Evolutionary conservation across 2,329 filamentous ascomycete species (phyloP), one percentile per base, ranked within the genome.

Genomic region (Dryadomyces quercivorus): DNA sequence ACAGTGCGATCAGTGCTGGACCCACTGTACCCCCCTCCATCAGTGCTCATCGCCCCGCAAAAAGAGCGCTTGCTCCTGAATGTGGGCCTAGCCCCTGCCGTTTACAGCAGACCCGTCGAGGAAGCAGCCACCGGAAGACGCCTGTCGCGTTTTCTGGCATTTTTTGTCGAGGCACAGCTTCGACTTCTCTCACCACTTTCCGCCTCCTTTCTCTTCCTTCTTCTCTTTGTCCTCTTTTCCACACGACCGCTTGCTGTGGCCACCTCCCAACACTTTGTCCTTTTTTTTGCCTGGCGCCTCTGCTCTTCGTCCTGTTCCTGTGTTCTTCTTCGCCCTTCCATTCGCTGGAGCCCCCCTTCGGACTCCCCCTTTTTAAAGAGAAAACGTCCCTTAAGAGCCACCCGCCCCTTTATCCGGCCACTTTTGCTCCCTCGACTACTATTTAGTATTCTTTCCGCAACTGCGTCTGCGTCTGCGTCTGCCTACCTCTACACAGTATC

Each of bases 11-110:
- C 16, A 21, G 20, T 21, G 20, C 10, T 3, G n/a, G n/a, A n/a
- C 44, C n/a, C 44, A 46, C 44, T 46, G 18, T 20, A 21, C 18
- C 44, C 9, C 43, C 18, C 44, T 46, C 6, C 18, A 20, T 22
- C 44, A 12, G 12, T 21, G 44, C 20, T 13, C 20, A 22, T 21
- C 20, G 47, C 47, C 47, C 47, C 47, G 31, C 26, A 44, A 44
- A 44, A 53, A 34, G 20, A 18, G 13, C 52, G 46, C 36, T 53
- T 53, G 36, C 52, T 53, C 52, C 52, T 53, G 52, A 53, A 43
- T 18, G 52, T 45, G 46, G 42, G 40, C 18, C 22, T 13, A n/a
- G 36, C 20, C 52, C 52, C 46, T 53, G 44, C 51, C 34, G 45
- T 53, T 43, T 44, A 42, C 36, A 47, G 52, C 20, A 49, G 22